A percentile compares a stretch with the other conserved stretches of the same genome.
Evolutionary conservation across 495 filamentous ascomycete species (phyloP).

Genomic region (Choiromyces venosus): DNA sequence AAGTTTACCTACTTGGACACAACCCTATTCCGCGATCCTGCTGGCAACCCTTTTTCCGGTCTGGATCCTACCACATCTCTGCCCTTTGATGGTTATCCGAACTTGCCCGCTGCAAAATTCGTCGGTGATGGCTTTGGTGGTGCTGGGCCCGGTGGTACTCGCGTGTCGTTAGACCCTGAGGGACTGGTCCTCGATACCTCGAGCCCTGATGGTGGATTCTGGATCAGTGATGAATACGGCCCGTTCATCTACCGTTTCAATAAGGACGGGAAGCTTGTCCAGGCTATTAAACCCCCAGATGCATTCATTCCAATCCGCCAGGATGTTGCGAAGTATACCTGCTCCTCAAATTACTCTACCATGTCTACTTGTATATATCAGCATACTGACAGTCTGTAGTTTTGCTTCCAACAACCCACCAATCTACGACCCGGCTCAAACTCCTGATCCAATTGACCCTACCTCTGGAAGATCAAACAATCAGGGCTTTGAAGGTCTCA

Average conservation of each 20-base stretch:
- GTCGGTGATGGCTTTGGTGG: conserved; percentile 70
- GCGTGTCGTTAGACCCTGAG: conserved; percentile 63
- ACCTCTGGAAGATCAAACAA: conserved; percentile 66
- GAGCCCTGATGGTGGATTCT: conserved; percentile 58
- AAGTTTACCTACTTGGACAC: conserved; percentile 61
- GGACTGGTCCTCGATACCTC: conserved; percentile 57
- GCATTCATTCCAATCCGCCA: conserved; percentile 66
- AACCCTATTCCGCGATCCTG: conserved; percentile 61
- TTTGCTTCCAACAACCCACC: conserved; percentile 61
- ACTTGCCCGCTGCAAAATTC: conserved; percentile 62
- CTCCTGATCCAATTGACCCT: conserved; percentile 53
- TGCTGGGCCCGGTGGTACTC: conserved; percentile 54
- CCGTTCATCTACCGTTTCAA: conserved; percentile 68
- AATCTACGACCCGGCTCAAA: conserved; percentile 50
- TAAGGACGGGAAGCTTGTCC: conserved; percentile 54
- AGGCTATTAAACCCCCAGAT: conserved; percentile 62
- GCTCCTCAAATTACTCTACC: background rate
- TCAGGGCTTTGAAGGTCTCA: conserved; percentile 72
- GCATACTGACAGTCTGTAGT: conserved; percentile 39
- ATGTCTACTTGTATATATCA: background rate
- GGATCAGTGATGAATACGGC: conserved; percentile 76
- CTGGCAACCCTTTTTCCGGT: conserved; percentile 64
- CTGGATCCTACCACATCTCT: conserved; percentile 60
- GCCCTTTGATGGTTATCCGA: conserved; percentile 56
- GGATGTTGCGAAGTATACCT: conserved; percentile 33